Percentiles rank a stretch among this genome's conserved stretches.
Evolutionary conservation across 2,329 filamentous ascomycete genomes (phyloP).

Genomic region (Gyromitra esculenta): DNA sequence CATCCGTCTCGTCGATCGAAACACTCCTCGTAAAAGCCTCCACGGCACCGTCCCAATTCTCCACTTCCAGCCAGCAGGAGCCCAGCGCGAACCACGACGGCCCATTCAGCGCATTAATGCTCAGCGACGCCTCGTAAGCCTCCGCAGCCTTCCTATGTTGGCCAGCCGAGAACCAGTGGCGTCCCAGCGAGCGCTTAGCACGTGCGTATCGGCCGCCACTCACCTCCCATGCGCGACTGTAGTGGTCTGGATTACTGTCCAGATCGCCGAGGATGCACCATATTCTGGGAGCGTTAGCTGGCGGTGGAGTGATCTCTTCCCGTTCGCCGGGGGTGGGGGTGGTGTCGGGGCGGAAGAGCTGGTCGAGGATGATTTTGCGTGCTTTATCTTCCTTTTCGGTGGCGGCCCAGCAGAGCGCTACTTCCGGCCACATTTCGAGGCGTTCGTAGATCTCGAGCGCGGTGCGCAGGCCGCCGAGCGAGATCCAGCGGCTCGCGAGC

Average conservation of each 20-base stretch:
- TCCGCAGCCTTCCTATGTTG: constrained; percentile 76
- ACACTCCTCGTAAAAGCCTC: constrained; percentile 86
- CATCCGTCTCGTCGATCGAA: constrained; percentile 85
- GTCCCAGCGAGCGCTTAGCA: constrained; percentile 86
- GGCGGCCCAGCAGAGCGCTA: constrained; percentile 84
- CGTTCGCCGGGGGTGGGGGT: constrained; percentile 47
- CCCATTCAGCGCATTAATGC: constrained; percentile 81
- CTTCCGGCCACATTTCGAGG: constrained; percentile 92
- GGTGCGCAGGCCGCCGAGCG: constrained; percentile 84
- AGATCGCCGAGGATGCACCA: constrained; percentile 95
- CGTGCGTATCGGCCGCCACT: constrained; percentile 83
- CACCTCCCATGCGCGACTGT: constrained; percentile 86
- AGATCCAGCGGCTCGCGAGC: constrained; percentile 90
- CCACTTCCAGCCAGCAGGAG: constrained; percentile 82
- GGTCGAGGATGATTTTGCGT: constrained; percentile 76
- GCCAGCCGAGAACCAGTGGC: constrained; percentile 75
- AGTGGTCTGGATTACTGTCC: constrained; percentile 77
- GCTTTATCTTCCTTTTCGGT: constrained; percentile 86
- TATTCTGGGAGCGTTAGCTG: constrained; percentile 83
- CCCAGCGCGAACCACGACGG: constrained; percentile 90
- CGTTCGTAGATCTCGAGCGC: constrained; percentile 96
- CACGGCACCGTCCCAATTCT: constrained; percentile 79
- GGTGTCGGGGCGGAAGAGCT: constrained; percentile 72
- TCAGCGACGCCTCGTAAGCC: constrained; percentile 80
- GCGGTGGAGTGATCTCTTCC: constrained; percentile 67